Evolutionary conservation across 257 asterid species (phyloP).

Genomic region (Petrea volubilis): DNA sequence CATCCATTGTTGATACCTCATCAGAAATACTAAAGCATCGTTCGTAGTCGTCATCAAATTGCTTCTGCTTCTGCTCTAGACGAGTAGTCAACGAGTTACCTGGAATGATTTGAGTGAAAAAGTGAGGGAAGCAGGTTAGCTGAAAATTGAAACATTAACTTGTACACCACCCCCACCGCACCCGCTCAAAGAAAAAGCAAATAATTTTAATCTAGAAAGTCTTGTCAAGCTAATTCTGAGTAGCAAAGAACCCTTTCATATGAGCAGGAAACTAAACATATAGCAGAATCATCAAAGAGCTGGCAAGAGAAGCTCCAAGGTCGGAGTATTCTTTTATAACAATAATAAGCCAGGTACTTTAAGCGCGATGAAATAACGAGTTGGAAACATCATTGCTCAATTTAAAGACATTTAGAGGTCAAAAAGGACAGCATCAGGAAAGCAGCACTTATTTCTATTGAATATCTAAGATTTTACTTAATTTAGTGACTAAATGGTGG

Average conservation of each 20-base stretch:
- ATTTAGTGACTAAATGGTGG: not conserved
- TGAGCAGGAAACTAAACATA: conserved; percentile 11
- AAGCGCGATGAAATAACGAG: not conserved
- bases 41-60: conserved; percentile 68
- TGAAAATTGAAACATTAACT: conserved; percentile 14
- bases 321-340: conserved; percentile 7
- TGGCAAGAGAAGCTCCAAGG: conserved; percentile 4
- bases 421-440: conserved; percentile 16
- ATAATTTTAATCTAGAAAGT: not conserved
- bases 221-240: not conserved
- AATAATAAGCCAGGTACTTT: not conserved
- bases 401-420: not conserved
- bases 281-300: conserved; percentile 15
- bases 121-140: conserved; percentile 16
- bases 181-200: not conserved
- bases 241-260: not conserved
- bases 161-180: not conserved
- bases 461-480: not conserved
- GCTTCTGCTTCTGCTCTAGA: conserved; percentile 70
- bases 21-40: conserved; percentile 64
- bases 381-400: not conserved
- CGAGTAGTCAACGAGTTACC: conserved; percentile 66
- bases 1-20: conserved; percentile 50
- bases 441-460: not conserved
- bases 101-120: conserved; percentile 33